Conservation (phyloP, 1,284 basidiomycete genomes). For the Ceratorhiza oryzae-sativae region DNA sequence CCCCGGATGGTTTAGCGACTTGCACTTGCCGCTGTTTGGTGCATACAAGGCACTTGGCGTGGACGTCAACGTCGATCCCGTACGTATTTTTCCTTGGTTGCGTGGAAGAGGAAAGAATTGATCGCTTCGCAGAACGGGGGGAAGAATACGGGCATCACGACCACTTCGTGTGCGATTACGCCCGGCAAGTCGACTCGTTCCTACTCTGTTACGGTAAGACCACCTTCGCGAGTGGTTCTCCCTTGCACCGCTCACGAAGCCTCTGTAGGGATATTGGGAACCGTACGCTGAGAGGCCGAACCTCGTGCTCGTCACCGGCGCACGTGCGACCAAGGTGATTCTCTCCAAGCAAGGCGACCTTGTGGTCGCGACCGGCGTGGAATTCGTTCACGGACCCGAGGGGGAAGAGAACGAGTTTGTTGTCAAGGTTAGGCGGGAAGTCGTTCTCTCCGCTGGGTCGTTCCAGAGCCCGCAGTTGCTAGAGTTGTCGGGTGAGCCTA, state of each 20-base stretch:
- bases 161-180: slow-evolving; percentile 21
- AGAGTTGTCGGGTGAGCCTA: slow-evolving; percentile 52
- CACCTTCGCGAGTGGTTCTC: not conserved
- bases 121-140: slow-evolving; percentile 15
- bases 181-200: slow-evolving; percentile 32
- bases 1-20: slow-evolving; percentile 30
- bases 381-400: slow-evolving; percentile 44
- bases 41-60: slow-evolving; percentile 35
- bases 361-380: slow-evolving; percentile 46
- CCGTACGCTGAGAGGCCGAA: slow-evolving; percentile 21
- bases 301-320: slow-evolving; percentile 27
- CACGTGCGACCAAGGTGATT: slow-evolving; percentile 26
- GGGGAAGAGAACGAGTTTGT: slow-evolving; percentile 43
- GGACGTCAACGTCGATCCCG: slow-evolving; percentile 32
- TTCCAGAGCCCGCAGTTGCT: slow-evolving; percentile 49
- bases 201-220: slow-evolving; percentile 23
- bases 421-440: slow-evolving; percentile 12
- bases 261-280: slow-evolving; percentile 25
- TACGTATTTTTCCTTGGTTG: not conserved
- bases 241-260: not conserved
- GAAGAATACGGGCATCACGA: slow-evolving; percentile 23
- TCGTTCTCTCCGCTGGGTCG: slow-evolving; percentile 45
- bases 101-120: not conserved
- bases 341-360: slow-evolving; percentile 16
- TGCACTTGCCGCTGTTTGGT: slow-evolving; percentile 26